These are phyloP conservation scores for Ophiostoma sp. DNA, from an alignment of 2,329 filamentous ascomycete species.

Conservation along the genomic window DNA sequence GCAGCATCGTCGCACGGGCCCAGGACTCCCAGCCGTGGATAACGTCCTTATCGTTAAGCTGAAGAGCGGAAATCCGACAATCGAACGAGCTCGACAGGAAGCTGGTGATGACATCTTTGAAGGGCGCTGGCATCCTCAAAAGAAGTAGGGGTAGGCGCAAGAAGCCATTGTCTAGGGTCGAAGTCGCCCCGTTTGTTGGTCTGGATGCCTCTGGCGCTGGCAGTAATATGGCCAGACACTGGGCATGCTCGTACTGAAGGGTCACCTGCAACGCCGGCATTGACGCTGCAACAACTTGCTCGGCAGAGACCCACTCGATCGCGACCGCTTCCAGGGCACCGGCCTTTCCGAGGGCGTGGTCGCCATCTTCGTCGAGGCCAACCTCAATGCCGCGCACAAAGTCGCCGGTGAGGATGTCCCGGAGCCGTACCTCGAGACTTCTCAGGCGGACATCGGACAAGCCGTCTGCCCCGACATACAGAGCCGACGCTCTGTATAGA, in stretches of 20 bases:
- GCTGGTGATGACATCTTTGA: constrained; percentile 51
- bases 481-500: constrained; percentile 55
- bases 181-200: background rate
- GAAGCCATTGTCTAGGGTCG: constrained; percentile 38
- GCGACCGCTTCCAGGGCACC: constrained; percentile 50
- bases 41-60: constrained; percentile 53
- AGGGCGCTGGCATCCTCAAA: constrained; percentile 55
- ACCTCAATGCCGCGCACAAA: constrained; percentile 62
- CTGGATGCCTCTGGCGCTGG: constrained; percentile 37
- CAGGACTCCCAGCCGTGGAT: constrained; percentile 54
- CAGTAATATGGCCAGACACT: constrained; percentile 53
- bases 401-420: constrained; percentile 58
- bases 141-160: constrained; percentile 54
- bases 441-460: constrained; percentile 45
- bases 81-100: constrained; percentile 58
- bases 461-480: constrained; percentile 47
- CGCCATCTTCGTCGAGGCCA: constrained; percentile 41
- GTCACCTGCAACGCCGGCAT: constrained; percentile 46
- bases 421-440: constrained; percentile 49
- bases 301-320: constrained; percentile 48
- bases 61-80: constrained; percentile 54
- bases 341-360: constrained; percentile 42
- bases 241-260: constrained; percentile 54
- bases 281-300: constrained; percentile 31
- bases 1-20: constrained; percentile 44